Evolutionary conservation across 2,329 filamentous ascomycete genomes (phyloP).

Genomic region (Aspergillus flavus): DNA sequence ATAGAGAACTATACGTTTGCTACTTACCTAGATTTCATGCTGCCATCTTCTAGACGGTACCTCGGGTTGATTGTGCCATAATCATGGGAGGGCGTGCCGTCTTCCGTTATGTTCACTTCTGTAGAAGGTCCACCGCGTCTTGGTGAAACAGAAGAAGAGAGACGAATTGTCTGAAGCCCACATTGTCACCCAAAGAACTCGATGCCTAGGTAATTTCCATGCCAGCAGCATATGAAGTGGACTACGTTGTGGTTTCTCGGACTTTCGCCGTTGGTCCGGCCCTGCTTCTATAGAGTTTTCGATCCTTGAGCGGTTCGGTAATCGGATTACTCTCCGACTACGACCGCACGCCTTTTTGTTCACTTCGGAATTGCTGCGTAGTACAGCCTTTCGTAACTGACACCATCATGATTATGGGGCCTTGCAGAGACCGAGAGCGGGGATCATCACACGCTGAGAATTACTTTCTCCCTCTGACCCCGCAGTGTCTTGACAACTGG

Average conservation of each 20-base stretch:
- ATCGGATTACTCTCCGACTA: conserved; percentile 33
- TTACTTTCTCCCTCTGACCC: conserved; percentile 13
- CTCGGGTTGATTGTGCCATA: neutral
- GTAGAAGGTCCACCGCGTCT: neutral
- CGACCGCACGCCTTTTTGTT: neutral
- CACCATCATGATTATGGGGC: neutral
- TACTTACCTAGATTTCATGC: neutral
- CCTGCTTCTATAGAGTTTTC: conserved; percentile 2
- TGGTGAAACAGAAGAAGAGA: neutral
- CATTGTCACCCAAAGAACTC: neutral
- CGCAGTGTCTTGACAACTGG: conserved; percentile 1
- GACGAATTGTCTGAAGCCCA: neutral
- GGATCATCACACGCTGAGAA: neutral
- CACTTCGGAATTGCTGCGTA: conserved; percentile 34
- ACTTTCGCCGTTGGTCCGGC: conserved; percentile 30
- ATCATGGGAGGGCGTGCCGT: neutral
- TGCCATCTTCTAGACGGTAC: neutral
- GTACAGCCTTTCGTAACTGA: neutral
- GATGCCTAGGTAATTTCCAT: neutral
- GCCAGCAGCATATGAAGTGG: neutral
- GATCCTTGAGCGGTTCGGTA: conserved; percentile 19
- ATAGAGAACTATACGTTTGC: neutral
- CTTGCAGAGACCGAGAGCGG: conserved; percentile 4
- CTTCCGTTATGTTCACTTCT: neutral
- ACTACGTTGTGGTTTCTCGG: conserved; percentile 24